phyloP scores from a whole-genome alignment of 345 rosid genomes.

The Euphorbia lathyris region DNA sequence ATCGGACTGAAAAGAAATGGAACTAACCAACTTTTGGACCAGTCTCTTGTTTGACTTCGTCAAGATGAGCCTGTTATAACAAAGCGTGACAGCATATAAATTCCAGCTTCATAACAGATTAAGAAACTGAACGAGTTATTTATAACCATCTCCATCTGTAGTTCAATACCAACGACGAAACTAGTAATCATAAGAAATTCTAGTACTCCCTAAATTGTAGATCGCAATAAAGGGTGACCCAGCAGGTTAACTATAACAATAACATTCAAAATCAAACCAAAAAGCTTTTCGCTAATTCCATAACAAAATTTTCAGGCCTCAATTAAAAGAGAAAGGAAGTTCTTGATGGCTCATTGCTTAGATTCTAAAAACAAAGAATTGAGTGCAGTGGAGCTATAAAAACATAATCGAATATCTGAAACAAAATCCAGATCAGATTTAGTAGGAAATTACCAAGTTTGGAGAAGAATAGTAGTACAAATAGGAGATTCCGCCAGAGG shows the following conservation, averaged over 20 bases:
- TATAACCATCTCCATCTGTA: not conserved
- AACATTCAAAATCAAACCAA: not conserved
- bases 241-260: not conserved
- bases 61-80: conserved; percentile 59
- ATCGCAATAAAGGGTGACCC: not conserved
- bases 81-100: conserved; percentile 13
- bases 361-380: not conserved
- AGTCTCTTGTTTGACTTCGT: conserved; percentile 52
- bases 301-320: not conserved
- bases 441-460: conserved; percentile 44
- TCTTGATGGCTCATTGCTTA: no score
- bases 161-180: not conserved
- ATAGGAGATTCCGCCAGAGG: conserved; percentile 76
- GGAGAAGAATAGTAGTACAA: conserved; percentile 53
- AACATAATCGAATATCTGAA: not conserved
- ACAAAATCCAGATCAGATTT: conserved; percentile 8
- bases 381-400: not conserved
- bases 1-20: not conserved
- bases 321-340: not conserved
- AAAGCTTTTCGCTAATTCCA: not conserved
- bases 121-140: not conserved
- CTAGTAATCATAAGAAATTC: not conserved
- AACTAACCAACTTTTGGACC: conserved; percentile 62
- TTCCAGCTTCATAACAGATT: not conserved
- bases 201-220: not conserved